These are phyloP conservation scores for Camelina hispida DNA, from an alignment of 345 rosid genomes.

Conservation along the genomic window DNA sequence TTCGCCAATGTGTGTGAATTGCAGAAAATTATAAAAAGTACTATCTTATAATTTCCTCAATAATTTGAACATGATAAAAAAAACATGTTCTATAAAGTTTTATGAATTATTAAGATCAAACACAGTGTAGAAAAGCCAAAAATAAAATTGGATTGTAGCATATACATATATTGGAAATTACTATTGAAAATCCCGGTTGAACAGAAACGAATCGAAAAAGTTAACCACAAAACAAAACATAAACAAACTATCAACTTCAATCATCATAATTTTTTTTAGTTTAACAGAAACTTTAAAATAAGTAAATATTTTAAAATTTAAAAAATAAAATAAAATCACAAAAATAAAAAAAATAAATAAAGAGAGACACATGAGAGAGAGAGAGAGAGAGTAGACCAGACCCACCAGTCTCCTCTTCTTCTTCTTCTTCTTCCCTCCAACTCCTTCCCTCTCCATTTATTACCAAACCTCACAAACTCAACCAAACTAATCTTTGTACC, in stretches of 20 bases:
- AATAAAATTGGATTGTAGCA: constrained; percentile 29
- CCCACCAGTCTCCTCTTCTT: constrained; percentile 18
- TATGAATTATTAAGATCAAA: constrained; percentile 9
- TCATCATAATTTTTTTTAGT: not conserved
- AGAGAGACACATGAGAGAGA: constrained; percentile 31
- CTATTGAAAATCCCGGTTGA: constrained; percentile 25
- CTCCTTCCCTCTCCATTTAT: constrained; percentile 29
- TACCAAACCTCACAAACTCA: not conserved
- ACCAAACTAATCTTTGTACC: not conserved
- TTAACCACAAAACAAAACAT: not conserved
- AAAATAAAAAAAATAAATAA: not conserved
- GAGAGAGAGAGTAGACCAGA: constrained; percentile 22
- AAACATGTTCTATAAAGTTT: not conserved
- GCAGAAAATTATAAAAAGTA: rapidly evolving
- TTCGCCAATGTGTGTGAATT: not conserved
- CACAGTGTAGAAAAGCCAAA: constrained; percentile 16
- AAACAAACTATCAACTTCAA: constrained; percentile 13
- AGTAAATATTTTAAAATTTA: not conserved
- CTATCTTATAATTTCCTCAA: not conserved
- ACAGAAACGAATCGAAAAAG: constrained; percentile 24
- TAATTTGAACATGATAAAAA: not conserved
- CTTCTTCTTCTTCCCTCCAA: constrained; percentile 35
- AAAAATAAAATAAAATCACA: not conserved
- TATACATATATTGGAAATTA: not conserved
- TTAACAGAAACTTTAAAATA: not conserved